Percentiles rank a stretch among this genome's conserved stretches.
These are phyloP conservation scores for Solanum medicagineum DNA, from an alignment of 257 asterid genomes.

Conservation along the genomic window DNA sequence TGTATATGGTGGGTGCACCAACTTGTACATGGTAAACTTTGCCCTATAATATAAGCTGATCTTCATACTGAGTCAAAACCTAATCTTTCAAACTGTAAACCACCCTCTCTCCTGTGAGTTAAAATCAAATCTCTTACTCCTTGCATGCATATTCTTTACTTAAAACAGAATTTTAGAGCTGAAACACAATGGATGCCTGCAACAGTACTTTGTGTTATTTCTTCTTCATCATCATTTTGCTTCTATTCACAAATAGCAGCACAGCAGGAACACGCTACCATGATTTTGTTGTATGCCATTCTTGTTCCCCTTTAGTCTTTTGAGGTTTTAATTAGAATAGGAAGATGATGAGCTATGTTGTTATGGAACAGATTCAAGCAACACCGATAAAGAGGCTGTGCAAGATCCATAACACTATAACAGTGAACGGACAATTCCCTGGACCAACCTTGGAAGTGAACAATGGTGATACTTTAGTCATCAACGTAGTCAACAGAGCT, in stretches of 20 bases:
- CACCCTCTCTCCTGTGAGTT: slow-evolving; percentile 10
- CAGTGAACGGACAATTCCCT: slow-evolving; percentile 73
- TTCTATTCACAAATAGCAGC: slow-evolving; percentile 19
- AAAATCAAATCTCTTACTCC: background rate
- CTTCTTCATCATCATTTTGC: slow-evolving; percentile 15
- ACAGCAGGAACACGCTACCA: slow-evolving; percentile 49
- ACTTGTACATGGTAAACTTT: slow-evolving; percentile 18
- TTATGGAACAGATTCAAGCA: slow-evolving; percentile 53
- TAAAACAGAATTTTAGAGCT: background rate
- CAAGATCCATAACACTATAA: slow-evolving; percentile 53
- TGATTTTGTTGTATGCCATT: slow-evolving; percentile 47
- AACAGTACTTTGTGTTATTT: slow-evolving; percentile 3
- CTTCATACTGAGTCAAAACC: slow-evolving; percentile 12
- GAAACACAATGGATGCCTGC: slow-evolving; percentile 8
- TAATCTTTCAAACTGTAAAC: slow-evolving; percentile 34
- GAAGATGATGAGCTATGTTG: background rate
- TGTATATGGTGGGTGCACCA: slow-evolving; percentile 64
- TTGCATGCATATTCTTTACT: background rate
- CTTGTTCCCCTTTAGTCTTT: background rate
- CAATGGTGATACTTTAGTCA: slow-evolving; percentile 70
- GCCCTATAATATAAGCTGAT: slow-evolving; percentile 17
- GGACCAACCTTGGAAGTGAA: slow-evolving; percentile 75
- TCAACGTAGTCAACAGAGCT: slow-evolving; percentile 57
- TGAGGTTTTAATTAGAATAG: background rate
- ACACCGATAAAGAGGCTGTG: slow-evolving; percentile 87